A percentile compares a stretch with the other conserved stretches of the same genome.
Evolutionary conservation across 805 yeast species (phyloP).

Genomic region (Candida boleticola): DNA sequence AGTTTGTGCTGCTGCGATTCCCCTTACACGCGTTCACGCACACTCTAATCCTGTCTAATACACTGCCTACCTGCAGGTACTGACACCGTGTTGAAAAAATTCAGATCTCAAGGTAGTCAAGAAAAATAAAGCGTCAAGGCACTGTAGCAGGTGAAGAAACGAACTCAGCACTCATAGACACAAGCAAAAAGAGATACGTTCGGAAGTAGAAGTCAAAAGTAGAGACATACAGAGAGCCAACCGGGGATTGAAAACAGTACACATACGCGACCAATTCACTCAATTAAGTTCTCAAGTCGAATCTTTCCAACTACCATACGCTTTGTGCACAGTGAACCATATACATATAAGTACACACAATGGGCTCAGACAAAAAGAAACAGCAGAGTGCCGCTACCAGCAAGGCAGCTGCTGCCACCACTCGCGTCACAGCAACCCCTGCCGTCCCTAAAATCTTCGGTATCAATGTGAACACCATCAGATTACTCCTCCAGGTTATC

Average conservation of each 20-base stretch:
- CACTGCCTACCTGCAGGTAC: constrained; percentile 4
- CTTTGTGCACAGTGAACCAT: background rate
- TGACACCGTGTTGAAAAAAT: constrained; percentile 5
- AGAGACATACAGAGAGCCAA: background rate
- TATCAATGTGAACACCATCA: constrained; percentile 33
- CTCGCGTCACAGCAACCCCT: background rate
- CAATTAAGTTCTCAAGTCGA: too few relatives aligned
- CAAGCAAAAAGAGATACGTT: too few relatives aligned
- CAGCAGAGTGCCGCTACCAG: background rate
- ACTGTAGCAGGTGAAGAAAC: too few relatives aligned
- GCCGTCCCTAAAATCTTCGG: constrained; percentile 23
- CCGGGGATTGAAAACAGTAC: too few relatives aligned
- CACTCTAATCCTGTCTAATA: too few relatives aligned
- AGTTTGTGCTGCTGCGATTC: too few relatives aligned
- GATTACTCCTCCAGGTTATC: constrained; percentile 54
- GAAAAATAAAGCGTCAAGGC: too few relatives aligned
- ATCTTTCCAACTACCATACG: too few relatives aligned
- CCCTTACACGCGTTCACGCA: too few relatives aligned
- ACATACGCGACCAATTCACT: background rate
- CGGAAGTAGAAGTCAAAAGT: background rate
- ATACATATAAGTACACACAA: background rate
- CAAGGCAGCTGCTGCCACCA: background rate
- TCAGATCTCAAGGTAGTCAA: background rate
- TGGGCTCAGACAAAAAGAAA: background rate
- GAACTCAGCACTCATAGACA: background rate